A percentile compares a stretch with the other conserved stretches of the same genome.
phyloP scores from a whole-genome alignment of 306 rosid species.

The Datisca glomerata region DNA sequence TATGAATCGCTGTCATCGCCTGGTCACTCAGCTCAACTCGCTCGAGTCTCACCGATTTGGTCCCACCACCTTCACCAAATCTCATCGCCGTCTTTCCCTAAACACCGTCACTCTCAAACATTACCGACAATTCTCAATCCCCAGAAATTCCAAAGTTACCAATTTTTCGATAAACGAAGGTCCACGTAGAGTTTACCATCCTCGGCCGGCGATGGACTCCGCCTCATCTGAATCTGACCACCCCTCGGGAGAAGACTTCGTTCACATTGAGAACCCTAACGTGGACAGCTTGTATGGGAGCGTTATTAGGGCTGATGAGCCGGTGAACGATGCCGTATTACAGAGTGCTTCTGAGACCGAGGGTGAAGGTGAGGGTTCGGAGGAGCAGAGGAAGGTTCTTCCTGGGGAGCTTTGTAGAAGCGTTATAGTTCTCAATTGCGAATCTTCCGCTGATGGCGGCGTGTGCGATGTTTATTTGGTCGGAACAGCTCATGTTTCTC shows the following conservation, averaged over 20 bases:
- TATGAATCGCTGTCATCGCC: slow-evolving; percentile 36
- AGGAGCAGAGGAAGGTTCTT: slow-evolving; percentile 29
- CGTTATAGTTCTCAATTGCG: slow-evolving; percentile 60
- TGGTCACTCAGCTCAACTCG: slow-evolving; percentile 24
- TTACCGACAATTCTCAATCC: slow-evolving; percentile 21
- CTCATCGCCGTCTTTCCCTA: slow-evolving; percentile 3
- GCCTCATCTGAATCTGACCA: slow-evolving; percentile 24
- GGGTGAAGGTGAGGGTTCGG: slow-evolving; percentile 18
- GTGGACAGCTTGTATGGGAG: slow-evolving; percentile 53
- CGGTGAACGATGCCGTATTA: slow-evolving; percentile 13
- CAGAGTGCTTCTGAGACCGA: slow-evolving; percentile 2
- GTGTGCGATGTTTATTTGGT: slow-evolving; percentile 74
- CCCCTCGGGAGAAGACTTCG: slow-evolving; percentile 43
- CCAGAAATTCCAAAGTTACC: slow-evolving; percentile 2
- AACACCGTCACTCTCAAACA: background rate
- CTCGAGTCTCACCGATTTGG: slow-evolving; percentile 18
- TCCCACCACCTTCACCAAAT: background rate
- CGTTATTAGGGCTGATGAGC: slow-evolving; percentile 55
- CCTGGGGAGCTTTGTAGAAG: slow-evolving; percentile 67
- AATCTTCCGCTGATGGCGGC: slow-evolving; percentile 47
- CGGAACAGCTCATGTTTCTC: slow-evolving; percentile 90
- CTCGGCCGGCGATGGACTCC: slow-evolving; percentile 41
- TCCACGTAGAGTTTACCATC: slow-evolving; percentile 10
- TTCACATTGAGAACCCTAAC: slow-evolving; percentile 57
- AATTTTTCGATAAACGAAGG: slow-evolving; percentile 1